Conservation (phyloP, 306 rosid species). For the Ziziphus jujuba region DNA sequence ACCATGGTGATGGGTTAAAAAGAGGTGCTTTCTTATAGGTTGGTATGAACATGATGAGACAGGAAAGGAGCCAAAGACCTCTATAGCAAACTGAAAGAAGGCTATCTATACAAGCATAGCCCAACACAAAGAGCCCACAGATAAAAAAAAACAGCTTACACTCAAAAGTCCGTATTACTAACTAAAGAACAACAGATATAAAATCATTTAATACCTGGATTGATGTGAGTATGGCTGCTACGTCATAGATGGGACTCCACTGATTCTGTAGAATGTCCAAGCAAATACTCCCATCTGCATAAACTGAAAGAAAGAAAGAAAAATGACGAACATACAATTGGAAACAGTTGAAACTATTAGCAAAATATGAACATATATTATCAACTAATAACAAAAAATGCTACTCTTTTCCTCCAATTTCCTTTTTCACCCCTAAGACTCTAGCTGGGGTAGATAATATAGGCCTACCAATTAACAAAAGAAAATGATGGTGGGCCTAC, state of each 20-base stretch:
- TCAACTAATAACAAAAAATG: background rate
- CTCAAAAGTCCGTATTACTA: background rate
- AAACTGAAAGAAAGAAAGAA: constrained; percentile 53
- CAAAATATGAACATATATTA: background rate
- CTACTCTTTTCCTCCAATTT: background rate
- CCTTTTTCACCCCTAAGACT: background rate
- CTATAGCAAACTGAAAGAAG: background rate
- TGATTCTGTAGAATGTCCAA: constrained; percentile 96
- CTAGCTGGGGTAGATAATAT: background rate
- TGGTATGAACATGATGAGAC: no score
- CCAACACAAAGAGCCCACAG: background rate
- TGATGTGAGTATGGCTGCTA: constrained; percentile 95
- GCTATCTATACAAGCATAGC: background rate
- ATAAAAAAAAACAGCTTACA: constrained; percentile 3
- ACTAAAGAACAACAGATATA: constrained; percentile 15
- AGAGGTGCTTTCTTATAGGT: no score
- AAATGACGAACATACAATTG: constrained; percentile 19
- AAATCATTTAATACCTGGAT: constrained; percentile 66
- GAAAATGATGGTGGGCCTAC: background rate
- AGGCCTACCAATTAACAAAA: background rate
- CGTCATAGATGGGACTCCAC: constrained; percentile 98
- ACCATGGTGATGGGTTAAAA: no score
- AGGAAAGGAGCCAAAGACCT: background rate
- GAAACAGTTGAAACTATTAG: background rate
- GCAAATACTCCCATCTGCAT: constrained; percentile 99